phyloP scores from a whole-genome alignment of 164 flowering plant species.

The Aristolochia californica region DNA sequence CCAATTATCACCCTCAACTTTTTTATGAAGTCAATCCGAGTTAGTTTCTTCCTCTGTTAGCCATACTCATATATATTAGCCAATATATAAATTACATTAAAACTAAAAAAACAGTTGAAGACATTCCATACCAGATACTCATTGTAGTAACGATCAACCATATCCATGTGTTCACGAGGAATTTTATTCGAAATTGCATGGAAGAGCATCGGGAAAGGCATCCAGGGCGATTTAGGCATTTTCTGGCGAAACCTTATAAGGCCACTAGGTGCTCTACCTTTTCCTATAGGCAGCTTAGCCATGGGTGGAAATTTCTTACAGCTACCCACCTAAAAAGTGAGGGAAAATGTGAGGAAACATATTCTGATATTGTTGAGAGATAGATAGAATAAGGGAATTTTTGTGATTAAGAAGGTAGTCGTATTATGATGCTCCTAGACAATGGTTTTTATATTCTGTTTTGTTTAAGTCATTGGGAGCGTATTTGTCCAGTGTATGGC shows the following conservation, averaged over 20 bases:
- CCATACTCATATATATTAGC: neutral
- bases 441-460: no score
- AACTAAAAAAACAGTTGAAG: neutral
- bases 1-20: constrained; percentile 66
- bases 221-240: constrained; percentile 78
- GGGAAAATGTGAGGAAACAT: no score
- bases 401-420: no score
- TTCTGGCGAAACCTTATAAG: constrained; percentile 10
- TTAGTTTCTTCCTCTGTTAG: constrained; percentile 40
- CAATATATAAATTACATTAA: no score
- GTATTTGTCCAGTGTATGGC: no score
- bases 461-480: no score
- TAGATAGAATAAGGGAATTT: no score
- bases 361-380: no score
- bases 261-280: constrained; percentile 2
- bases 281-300: constrained; percentile 13
- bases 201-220: constrained; percentile 80
- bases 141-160: constrained; percentile 1
- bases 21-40: constrained; percentile 52
- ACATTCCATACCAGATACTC: neutral
- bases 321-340: constrained; percentile 13
- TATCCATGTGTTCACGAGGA: constrained; percentile 33
- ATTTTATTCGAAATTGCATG: constrained; percentile 52
- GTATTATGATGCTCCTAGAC: no score
- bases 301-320: constrained; percentile 7